A percentile compares a stretch with the other conserved stretches of the same genome.
phyloP scores from a whole-genome alignment of 2,329 filamentous ascomycete species.

The Penicillium sp. region DNA sequence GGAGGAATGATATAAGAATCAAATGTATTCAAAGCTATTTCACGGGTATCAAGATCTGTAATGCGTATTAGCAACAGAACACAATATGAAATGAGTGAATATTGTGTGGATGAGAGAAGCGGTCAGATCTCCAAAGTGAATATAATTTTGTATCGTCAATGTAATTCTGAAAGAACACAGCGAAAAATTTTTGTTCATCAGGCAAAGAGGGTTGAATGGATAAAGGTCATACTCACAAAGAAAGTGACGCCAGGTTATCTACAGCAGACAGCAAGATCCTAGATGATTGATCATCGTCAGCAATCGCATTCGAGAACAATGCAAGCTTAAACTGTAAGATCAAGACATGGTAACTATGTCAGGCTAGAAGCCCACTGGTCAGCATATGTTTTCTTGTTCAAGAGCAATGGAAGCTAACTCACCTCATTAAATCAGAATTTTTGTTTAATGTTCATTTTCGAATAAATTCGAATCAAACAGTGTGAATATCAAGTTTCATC shows the following conservation, averaged over 20 bases:
- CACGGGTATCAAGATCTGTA: conserved; percentile 11
- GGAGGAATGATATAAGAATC: conserved; percentile 1
- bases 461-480: conserved; percentile 63
- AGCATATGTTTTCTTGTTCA: conserved; percentile 23
- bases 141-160: conserved; percentile 57
- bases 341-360: conserved; percentile 42
- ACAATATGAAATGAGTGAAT: conserved; percentile 11
- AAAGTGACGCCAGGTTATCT: not conserved
- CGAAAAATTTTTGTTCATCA: conserved; percentile 62
- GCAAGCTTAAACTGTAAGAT: conserved; percentile 25
- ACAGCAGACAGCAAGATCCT: conserved; percentile 12
- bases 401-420: conserved; percentile 21
- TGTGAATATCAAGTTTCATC: conserved; percentile 69
- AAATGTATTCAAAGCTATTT: conserved; percentile 4
- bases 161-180: conserved; percentile 65
- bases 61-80: conserved; percentile 27
- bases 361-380: conserved; percentile 37
- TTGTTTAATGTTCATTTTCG: conserved; percentile 61
- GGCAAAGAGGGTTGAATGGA: conserved; percentile 20
- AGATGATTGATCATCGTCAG: conserved; percentile 28
- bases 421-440: conserved; percentile 75
- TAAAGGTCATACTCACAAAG: conserved; percentile 23
- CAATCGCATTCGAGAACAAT: conserved; percentile 23
- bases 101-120: conserved; percentile 9
- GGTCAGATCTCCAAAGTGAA: conserved; percentile 69